Percentiles rank a stretch among this genome's conserved stretches.
Evolutionary conservation across 176 grass and related monocot genomes (phyloP).

Genomic region (Oryza punctata): DNA sequence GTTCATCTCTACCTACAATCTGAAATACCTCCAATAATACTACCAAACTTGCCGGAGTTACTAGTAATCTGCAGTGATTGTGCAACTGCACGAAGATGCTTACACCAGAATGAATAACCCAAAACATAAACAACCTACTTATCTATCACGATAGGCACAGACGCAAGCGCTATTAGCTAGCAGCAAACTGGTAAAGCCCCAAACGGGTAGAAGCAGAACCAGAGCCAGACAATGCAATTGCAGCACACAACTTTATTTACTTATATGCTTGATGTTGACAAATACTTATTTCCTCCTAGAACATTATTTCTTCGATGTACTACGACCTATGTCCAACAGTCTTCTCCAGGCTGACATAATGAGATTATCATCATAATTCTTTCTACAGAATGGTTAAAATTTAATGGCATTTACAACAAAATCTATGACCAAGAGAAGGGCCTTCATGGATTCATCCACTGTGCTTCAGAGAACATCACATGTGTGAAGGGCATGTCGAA

Average conservation of each 20-base stretch:
- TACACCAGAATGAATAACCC: no score
- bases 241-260: constrained; percentile 2
- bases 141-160: no score
- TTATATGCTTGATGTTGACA: constrained; percentile 6
- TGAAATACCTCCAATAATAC: no score
- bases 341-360: neutral
- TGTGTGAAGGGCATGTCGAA: neutral
- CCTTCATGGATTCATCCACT: neutral
- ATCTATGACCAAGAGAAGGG: neutral
- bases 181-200: neutral
- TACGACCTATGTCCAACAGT: neutral
- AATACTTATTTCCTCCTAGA: neutral
- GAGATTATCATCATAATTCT: neutral
- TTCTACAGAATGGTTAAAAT: neutral
- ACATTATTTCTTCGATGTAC: neutral
- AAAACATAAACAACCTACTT: no score
- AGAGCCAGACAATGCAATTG: neutral
- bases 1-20: no score
- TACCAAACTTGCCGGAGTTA: no score
- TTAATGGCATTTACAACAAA: constrained; percentile 13
- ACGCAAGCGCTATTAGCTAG: neutral
- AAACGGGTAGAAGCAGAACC: neutral
- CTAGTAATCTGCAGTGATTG: no score
- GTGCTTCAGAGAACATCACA: neutral
- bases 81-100: no score